Conservation (phyloP, 441 rosid species). For the Pelargonium myrrhifolium region DNA sequence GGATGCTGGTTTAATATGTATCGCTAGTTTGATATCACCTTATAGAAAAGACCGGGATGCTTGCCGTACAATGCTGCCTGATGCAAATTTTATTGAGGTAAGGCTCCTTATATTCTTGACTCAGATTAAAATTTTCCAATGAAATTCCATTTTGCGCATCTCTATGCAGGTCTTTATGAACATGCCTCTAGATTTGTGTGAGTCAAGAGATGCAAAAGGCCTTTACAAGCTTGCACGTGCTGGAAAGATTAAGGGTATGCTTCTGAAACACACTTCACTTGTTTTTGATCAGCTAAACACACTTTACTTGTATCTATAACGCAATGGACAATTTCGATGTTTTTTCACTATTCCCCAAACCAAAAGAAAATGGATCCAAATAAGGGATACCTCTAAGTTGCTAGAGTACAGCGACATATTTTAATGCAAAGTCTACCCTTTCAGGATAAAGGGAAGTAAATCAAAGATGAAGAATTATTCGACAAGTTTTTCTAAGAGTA, state of each 20-base stretch:
- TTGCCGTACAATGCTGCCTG: slow-evolving; percentile 65
- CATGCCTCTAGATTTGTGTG: slow-evolving; percentile 71
- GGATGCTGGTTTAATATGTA: slow-evolving; percentile 83
- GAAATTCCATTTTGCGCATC: slow-evolving; percentile 13
- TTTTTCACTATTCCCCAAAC: no score
- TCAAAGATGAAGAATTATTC: no score
- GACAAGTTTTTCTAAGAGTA: no score
- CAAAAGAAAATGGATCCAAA: no score
- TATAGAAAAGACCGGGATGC: slow-evolving; percentile 79
- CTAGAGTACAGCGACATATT: no score
- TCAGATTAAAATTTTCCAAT: not conserved
- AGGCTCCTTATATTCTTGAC: slow-evolving; percentile 18
- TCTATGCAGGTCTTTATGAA: slow-evolving; percentile 67
- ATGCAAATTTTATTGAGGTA: slow-evolving; percentile 66
- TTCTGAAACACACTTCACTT: not conserved
- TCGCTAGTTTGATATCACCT: slow-evolving; percentile 89
- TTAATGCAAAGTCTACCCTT: no score
- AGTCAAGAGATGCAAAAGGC: slow-evolving; percentile 80
- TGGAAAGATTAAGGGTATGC: slow-evolving; percentile 76
- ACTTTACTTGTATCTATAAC: no score
- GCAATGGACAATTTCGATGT: no score
- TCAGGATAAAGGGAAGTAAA: no score
- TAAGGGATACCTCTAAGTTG: no score
- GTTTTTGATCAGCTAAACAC: no score
- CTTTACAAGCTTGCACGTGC: slow-evolving; percentile 85